Evolutionary conservation across 805 yeast genomes (phyloP).

Genomic region (Candida arabinofermentans): DNA sequence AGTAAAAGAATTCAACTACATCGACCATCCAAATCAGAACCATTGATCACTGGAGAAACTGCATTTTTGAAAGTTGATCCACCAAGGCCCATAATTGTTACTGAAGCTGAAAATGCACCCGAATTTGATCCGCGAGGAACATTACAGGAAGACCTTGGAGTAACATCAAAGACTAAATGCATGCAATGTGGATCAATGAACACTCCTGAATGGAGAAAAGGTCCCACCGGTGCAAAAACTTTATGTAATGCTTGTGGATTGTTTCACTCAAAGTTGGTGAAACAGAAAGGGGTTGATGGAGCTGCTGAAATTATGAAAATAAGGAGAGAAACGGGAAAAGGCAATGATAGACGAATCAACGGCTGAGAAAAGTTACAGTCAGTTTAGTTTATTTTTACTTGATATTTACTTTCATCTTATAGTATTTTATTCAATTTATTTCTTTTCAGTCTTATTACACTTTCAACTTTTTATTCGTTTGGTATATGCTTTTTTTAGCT

Average conservation of each 20-base stretch:
- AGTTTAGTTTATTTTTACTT: background rate
- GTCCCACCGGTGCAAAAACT: constrained; percentile 78
- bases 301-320: constrained; percentile 36
- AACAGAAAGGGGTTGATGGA: constrained; percentile 39
- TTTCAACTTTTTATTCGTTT: too few species aligned
- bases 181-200: constrained; percentile 68
- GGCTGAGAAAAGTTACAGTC: constrained; percentile 2
- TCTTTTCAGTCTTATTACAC: too few species aligned
- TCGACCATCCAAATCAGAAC: constrained; percentile 17
- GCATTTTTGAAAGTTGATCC: constrained; percentile 30
- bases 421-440: too few species aligned
- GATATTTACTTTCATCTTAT: background rate
- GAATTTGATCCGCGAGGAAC: constrained; percentile 30
- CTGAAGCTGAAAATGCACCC: constrained; percentile 8
- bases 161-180: constrained; percentile 37
- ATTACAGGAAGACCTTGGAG: constrained; percentile 33
- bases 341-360: constrained; percentile 27
- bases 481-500: too few species aligned
- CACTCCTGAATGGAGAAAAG: constrained; percentile 93
- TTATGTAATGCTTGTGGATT: constrained; percentile 93
- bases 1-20: constrained; percentile 9
- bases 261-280: constrained; percentile 59
- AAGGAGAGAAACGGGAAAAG: constrained; percentile 28
- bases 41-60: constrained; percentile 22
- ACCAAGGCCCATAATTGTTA: constrained; percentile 21